Conservation (phyloP, 192 early-diverging fungal species). For the Umbelopsis isabellina region DNA sequence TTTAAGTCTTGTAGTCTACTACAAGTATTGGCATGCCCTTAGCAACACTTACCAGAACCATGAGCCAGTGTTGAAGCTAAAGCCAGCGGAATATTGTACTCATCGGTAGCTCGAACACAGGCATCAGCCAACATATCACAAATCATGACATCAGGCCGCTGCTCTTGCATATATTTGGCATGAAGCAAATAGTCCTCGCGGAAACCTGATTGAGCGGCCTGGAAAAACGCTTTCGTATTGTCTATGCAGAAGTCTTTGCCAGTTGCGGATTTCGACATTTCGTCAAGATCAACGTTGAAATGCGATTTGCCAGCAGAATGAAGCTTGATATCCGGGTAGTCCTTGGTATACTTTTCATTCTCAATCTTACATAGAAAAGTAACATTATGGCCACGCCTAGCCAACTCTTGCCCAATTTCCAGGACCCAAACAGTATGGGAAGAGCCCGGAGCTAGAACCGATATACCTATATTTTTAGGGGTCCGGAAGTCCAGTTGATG, state of each 20-base stretch:
- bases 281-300: background rate
- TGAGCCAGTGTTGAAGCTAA: background rate
- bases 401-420: constrained; percentile 24
- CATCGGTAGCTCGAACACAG: background rate
- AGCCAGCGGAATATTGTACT: background rate
- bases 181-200: background rate
- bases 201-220: background rate
- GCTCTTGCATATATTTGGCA: background rate
- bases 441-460: constrained; percentile 14
- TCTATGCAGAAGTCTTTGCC: background rate
- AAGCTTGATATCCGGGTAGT: constrained; percentile 25
- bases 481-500: constrained; percentile 6
- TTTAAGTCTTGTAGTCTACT: too few relatives aligned
- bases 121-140: background rate
- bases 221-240: background rate
- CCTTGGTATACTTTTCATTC: constrained; percentile 18
- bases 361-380: constrained; percentile 31
- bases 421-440: constrained; percentile 31
- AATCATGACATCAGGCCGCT: constrained; percentile 9
- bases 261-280: too few relatives aligned
- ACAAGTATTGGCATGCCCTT: background rate
- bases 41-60: background rate
- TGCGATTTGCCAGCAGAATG: background rate
- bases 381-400: constrained; percentile 24
- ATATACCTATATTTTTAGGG: constrained; percentile 25